These are phyloP conservation scores for Moelleriella libera DNA, from an alignment of 2,329 filamentous ascomycete species.

Conservation along the genomic window DNA sequence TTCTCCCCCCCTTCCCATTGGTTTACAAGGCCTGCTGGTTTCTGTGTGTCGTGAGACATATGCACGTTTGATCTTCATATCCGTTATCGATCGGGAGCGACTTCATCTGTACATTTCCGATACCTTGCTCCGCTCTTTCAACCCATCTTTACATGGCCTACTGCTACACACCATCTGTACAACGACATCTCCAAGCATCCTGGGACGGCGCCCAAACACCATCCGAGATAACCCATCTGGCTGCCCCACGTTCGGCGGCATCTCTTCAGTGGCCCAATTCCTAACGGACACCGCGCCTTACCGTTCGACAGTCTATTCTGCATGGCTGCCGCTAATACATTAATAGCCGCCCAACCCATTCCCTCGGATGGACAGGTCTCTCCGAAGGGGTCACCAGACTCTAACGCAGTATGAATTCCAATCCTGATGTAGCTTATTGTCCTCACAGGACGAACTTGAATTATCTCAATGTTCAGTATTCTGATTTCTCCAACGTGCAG, in stretches of 20 bases:
- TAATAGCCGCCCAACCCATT: slow-evolving; percentile 15
- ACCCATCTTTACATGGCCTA: not conserved
- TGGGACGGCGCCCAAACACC: not conserved
- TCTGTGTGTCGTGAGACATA: too few species aligned
- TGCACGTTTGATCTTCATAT: too few species aligned
- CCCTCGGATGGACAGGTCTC: slow-evolving; percentile 6
- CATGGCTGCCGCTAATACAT: slow-evolving; percentile 20
- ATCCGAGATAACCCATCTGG: not conserved
- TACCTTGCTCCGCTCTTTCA: not conserved
- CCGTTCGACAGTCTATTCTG: slow-evolving; percentile 6
- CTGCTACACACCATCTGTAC: slow-evolving; percentile 4
- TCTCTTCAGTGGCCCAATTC: slow-evolving; percentile 18
- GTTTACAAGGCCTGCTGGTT: too few species aligned
- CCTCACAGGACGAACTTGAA: slow-evolving; percentile 23
- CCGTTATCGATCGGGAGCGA: too few species aligned
- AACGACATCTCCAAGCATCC: not conserved
- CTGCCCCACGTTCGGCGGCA: slow-evolving; percentile 3
- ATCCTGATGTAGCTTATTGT: slow-evolving; percentile 22
- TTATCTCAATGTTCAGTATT: slow-evolving; percentile 23
- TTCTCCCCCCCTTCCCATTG: not conserved
- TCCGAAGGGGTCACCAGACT: slow-evolving; percentile 11
- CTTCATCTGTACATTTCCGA: too few species aligned
- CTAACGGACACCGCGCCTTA: not conserved
- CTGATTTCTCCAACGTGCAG: slow-evolving; percentile 28
- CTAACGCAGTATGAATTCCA: slow-evolving; percentile 27